phyloP scores from a whole-genome alignment of 148 eudicot genomes.

The Amaranthus hypochondriacus region DNA sequence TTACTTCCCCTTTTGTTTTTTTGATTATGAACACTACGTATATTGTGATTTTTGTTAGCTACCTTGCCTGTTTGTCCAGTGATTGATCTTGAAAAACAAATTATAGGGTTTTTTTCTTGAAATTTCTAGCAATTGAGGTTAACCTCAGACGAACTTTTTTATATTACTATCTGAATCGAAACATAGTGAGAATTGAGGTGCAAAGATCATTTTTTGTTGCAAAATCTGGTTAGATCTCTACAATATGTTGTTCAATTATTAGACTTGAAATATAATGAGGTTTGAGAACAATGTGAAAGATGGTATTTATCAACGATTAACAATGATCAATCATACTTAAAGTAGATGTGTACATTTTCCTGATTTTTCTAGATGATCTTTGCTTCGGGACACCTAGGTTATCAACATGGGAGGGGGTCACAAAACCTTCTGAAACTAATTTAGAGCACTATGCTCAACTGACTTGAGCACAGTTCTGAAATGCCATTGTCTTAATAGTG shows the following conservation, averaged over 20 bases:
- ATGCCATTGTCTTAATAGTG: neutral
- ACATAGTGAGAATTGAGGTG: too few species aligned
- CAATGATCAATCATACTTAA: neutral
- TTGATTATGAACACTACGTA: neutral
- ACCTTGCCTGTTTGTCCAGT: neutral
- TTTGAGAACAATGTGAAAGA: neutral
- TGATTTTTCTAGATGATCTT: neutral
- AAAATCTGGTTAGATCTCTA: too few species aligned
- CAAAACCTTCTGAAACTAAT: neutral
- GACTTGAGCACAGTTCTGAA: neutral
- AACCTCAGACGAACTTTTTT: too few species aligned
- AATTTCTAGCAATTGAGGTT: too few species aligned
- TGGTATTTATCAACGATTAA: neutral
- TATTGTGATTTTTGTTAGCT: conserved; percentile 1
- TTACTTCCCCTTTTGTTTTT: neutral
- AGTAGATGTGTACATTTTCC: neutral
- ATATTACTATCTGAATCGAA: too few species aligned
- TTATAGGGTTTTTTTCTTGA: too few species aligned
- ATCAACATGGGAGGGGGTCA: neutral
- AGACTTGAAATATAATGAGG: too few species aligned
- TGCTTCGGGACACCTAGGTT: neutral
- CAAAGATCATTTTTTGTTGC: too few species aligned
- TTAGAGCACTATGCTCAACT: neutral
- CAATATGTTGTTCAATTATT: too few species aligned
- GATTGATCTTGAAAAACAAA: neutral